phyloP scores from a whole-genome alignment of 805 yeast genomes.

The Helenozyma baotianmanensis region DNA sequence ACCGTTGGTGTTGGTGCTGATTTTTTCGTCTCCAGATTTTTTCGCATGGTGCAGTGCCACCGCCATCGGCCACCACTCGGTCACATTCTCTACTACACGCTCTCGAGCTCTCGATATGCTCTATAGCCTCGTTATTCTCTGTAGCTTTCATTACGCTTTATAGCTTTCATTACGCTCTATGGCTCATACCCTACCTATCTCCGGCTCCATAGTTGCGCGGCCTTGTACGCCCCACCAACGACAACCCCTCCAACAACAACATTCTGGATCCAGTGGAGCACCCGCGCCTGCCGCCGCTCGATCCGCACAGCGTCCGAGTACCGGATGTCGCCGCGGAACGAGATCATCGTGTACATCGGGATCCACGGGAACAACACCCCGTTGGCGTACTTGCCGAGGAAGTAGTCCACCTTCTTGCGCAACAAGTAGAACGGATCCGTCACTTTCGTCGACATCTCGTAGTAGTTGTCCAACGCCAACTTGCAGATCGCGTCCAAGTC shows the following conservation, averaged over 20 bases:
- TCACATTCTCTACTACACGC: no score
- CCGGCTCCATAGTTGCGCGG: slow-evolving; percentile 7
- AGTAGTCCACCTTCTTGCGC: slow-evolving; percentile 64
- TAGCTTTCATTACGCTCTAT: no score
- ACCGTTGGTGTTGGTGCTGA: slow-evolving; percentile 2
- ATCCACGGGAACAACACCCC: slow-evolving; percentile 54
- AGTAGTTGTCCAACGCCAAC: slow-evolving; percentile 74
- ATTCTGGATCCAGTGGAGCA: slow-evolving; percentile 36
- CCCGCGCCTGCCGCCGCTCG: slow-evolving; percentile 49
- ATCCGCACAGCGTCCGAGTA: slow-evolving; percentile 63
- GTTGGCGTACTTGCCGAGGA: slow-evolving; percentile 54
- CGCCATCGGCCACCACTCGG: no score
- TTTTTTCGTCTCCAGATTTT: not conserved
- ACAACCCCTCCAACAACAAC: slow-evolving; percentile 12
- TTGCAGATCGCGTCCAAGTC: slow-evolving; percentile 75
- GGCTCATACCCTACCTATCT: no score
- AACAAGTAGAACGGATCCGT: slow-evolving; percentile 54
- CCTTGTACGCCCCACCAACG: slow-evolving; percentile 7
- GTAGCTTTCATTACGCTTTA: no score
- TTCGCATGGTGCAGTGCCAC: no score
- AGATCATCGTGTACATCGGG: slow-evolving; percentile 88
- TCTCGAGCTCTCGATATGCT: no score
- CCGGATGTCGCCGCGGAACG: slow-evolving; percentile 78
- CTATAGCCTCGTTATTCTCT: no score
- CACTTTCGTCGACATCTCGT: slow-evolving; percentile 84